A percentile compares a stretch with the other conserved stretches of the same genome.
phyloP scores from a whole-genome alignment of 2,329 filamentous ascomycete genomes.

The Alternaria incomplexa region DNA sequence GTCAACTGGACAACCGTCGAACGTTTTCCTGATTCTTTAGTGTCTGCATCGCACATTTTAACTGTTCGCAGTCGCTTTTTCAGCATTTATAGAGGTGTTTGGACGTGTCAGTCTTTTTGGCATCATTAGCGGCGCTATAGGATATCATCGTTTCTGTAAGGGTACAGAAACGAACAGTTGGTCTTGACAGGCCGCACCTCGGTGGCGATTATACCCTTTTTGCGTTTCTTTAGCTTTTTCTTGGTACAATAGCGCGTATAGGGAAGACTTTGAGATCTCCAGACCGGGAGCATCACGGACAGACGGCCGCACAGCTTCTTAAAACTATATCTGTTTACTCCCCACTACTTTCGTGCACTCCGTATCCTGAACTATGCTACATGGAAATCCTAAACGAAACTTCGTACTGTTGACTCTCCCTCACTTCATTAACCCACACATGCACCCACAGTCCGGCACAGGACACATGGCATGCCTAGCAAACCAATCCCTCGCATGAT shows the following conservation, averaged over 20 bases:
- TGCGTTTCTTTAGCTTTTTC: constrained; percentile 2
- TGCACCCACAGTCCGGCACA: constrained; percentile 61
- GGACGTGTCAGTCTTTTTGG: not conserved
- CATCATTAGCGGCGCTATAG: constrained; percentile 19
- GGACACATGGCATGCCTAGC: constrained; percentile 60
- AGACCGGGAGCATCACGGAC: not conserved
- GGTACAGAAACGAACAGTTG: constrained; percentile 7
- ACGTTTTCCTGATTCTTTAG: not conserved
- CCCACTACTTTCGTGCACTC: not conserved
- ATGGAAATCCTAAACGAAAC: not conserved
- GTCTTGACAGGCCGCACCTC: constrained; percentile 1
- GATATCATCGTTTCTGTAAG: constrained; percentile 3
- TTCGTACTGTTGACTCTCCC: too few relatives aligned
- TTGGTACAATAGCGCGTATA: not conserved
- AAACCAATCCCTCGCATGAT: constrained; percentile 70
- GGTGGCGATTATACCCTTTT: constrained; percentile 31
- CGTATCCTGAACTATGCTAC: not conserved
- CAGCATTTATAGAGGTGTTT: constrained; percentile 24
- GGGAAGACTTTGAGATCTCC: not conserved
- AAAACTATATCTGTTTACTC: not conserved
- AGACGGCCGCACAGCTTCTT: not conserved
- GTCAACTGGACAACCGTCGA: not conserved
- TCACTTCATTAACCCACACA: constrained; percentile 54
- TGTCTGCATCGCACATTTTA: not conserved
- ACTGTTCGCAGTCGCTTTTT: not conserved